Conservation (phyloP, 202 grass and related monocot species). For the Digitaria exilis region DNA sequence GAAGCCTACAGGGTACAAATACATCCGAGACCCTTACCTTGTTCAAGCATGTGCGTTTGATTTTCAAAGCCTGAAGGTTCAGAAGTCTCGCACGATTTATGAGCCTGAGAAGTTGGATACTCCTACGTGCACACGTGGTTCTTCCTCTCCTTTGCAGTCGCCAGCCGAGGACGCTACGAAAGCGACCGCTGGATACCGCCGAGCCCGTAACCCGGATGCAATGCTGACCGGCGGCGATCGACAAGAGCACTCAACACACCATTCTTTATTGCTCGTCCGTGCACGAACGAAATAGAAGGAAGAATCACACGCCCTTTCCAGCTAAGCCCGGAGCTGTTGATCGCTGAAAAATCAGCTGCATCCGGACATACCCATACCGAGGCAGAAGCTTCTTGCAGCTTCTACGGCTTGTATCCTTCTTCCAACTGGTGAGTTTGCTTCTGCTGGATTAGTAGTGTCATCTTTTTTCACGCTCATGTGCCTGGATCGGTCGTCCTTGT, state of each 20-base stretch:
- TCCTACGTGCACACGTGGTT: slow-evolving; percentile 7
- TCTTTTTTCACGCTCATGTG: not conserved
- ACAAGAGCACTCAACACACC: not conserved
- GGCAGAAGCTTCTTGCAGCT: not conserved
- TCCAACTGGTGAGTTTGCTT: not conserved
- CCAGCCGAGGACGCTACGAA: slow-evolving; percentile 25
- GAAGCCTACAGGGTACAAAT: too few relatives aligned
- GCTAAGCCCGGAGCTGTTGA: not conserved
- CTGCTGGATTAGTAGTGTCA: not conserved
- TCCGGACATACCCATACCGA: not conserved
- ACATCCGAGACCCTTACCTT: not conserved
- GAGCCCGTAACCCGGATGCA: not conserved
- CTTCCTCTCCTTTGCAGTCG: not conserved
- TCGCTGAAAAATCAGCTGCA: not conserved
- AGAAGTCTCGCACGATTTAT: not conserved
- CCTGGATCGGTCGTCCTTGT: not conserved
- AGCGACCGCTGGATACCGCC: slow-evolving; percentile 30
- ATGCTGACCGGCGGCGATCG: not conserved
- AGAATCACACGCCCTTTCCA: not conserved
- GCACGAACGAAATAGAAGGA: not conserved
- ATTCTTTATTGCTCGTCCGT: not conserved
- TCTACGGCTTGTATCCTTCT: not conserved
- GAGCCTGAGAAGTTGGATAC: not conserved
- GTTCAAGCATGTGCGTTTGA: not conserved
- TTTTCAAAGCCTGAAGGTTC: not conserved